Percentiles rank a stretch among this genome's conserved stretches.
Conservation (phyloP, 495 filamentous ascomycete genomes). For the Aspergillus conjunctus region DNA sequence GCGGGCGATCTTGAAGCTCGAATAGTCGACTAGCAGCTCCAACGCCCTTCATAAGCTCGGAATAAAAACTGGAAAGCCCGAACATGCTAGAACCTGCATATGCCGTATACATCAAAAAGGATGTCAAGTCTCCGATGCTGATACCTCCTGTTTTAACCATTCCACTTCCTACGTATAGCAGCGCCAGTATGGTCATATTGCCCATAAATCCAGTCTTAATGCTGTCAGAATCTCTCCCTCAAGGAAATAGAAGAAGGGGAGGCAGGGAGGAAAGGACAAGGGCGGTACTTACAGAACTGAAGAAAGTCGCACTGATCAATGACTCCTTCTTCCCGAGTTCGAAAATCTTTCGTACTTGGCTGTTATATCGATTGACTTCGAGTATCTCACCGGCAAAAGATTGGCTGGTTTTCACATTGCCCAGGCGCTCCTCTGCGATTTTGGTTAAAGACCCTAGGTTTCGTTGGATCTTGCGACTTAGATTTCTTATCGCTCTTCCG, state of each 20-base stretch:
- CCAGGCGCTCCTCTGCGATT: slow-evolving; percentile 92
- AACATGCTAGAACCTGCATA: slow-evolving; percentile 92
- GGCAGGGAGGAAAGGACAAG: not conserved
- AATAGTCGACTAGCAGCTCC: slow-evolving; percentile 94
- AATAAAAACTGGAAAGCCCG: slow-evolving; percentile 93
- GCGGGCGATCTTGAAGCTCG: slow-evolving; percentile 90
- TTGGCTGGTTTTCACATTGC: slow-evolving; percentile 93
- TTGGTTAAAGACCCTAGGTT: slow-evolving; percentile 90
- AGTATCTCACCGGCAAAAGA: slow-evolving; percentile 91
- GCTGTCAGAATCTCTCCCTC: slow-evolving; percentile 22
- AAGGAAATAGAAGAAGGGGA: not conserved
- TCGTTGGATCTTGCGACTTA: slow-evolving; percentile 89
- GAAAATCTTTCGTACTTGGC: slow-evolving; percentile 89
- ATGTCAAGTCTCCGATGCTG: slow-evolving; percentile 89
- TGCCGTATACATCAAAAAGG: slow-evolving; percentile 96
- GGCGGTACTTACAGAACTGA: slow-evolving; percentile 60
- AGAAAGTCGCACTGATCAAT: slow-evolving; percentile 87
- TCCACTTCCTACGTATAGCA: slow-evolving; percentile 86
- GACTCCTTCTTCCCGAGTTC: slow-evolving; percentile 82
- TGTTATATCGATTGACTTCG: slow-evolving; percentile 88
- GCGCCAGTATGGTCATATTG: slow-evolving; percentile 92
- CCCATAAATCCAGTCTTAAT: slow-evolving; percentile 78
- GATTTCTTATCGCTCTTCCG: slow-evolving; percentile 78
- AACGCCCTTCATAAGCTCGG: slow-evolving; percentile 97
- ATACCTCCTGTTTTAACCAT: slow-evolving; percentile 87